A percentile compares a stretch with the other conserved stretches of the same genome.
phyloP scores from a whole-genome alignment of 164 flowering plant species.

The Chimonanthus salicifolius region DNA sequence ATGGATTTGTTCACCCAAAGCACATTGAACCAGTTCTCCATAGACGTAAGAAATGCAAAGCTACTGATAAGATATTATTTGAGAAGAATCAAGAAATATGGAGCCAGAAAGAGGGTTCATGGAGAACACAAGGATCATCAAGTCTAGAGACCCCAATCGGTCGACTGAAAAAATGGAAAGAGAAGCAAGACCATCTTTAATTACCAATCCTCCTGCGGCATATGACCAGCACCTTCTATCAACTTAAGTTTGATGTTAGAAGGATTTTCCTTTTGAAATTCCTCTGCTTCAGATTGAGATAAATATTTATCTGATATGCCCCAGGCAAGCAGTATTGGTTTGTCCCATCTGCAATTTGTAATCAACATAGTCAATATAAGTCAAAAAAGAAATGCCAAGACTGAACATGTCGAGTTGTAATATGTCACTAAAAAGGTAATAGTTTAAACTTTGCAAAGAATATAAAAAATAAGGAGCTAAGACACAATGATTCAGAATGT shows the following conservation, averaged over 20 bases:
- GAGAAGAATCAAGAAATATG: background rate
- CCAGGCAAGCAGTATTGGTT: constrained; percentile 75
- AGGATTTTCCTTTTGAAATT: constrained; percentile 74
- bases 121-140: background rate
- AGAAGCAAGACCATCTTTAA: background rate
- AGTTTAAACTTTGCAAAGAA: background rate
- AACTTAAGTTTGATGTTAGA: constrained; percentile 43
- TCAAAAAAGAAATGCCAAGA: background rate
- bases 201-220: constrained; percentile 99
- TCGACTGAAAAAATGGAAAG: background rate
- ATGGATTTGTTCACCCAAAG: background rate
- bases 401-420: background rate
- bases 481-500: background rate
- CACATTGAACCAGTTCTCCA: background rate
- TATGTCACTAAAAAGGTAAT: too few relatives aligned
- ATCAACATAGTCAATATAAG: constrained; percentile 15
- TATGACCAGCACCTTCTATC: constrained; percentile 96
- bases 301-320: constrained; percentile 88
- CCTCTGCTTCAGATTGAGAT: constrained; percentile 76
- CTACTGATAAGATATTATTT: background rate
- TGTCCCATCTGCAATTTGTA: constrained; percentile 63
- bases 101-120: background rate
- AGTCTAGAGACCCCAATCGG: background rate
- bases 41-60: too few relatives aligned
- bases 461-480: background rate